Percentiles rank a stretch among this genome's conserved stretches.
Evolutionary conservation across 805 yeast species (phyloP).

Genomic region (Candida awuae): DNA sequence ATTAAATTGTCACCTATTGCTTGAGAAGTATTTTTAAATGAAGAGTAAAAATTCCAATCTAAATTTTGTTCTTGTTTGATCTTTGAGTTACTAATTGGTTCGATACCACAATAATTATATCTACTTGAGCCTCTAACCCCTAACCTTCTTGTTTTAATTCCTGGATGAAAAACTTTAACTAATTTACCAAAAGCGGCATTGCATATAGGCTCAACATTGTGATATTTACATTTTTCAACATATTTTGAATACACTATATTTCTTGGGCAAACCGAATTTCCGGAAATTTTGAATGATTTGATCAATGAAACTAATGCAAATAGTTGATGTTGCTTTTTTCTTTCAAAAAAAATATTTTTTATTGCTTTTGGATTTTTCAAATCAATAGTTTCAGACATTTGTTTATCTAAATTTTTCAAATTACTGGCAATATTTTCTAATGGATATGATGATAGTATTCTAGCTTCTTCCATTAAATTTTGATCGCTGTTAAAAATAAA

Average conservation of each 20-base stretch:
- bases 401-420: conserved; percentile 2
- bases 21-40: too few species aligned
- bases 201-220: conserved; percentile 49
- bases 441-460: background rate
- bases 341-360: conserved; percentile 18
- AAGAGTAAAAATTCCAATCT: too few species aligned
- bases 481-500: too few species aligned
- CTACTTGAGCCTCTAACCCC: conserved; percentile 79
- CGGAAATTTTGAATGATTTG: conserved; percentile 47
- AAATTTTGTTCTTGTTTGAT: too few species aligned
- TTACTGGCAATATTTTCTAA: background rate
- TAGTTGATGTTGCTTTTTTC: conserved; percentile 60
- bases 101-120: conserved; percentile 80
- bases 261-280: conserved; percentile 52
- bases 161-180: conserved; percentile 57
- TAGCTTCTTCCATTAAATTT: conserved; percentile 1
- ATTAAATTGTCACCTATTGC: background rate
- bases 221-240: conserved; percentile 47
- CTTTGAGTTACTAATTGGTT: too few species aligned
- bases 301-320: conserved; percentile 79
- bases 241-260: conserved; percentile 63
- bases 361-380: conserved; percentile 12
- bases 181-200: conserved; percentile 77
- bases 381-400: background rate
- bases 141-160: conserved; percentile 62